phyloP scores from a whole-genome alignment of 352 stramenopile species.

The Pythium oligandrum region DNA sequence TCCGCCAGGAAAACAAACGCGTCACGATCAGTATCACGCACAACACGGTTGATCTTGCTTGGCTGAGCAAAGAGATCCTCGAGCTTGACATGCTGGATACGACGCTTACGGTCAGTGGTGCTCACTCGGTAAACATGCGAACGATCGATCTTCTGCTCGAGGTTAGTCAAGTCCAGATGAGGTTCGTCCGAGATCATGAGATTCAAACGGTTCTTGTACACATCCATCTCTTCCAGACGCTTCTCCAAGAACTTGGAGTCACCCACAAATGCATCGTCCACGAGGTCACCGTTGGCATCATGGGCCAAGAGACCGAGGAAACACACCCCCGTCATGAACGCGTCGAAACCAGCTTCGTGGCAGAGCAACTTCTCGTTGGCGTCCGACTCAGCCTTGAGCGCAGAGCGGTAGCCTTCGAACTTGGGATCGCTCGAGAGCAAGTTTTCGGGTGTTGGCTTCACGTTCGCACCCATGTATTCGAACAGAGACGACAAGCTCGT shows the following conservation, averaged over 20 bases:
- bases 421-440: constrained; percentile 47
- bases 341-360: constrained; percentile 84
- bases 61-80: constrained; percentile 55
- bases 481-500: constrained; percentile 64
- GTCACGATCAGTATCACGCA: constrained; percentile 57
- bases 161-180: constrained; percentile 50
- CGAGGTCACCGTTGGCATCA: constrained; percentile 42
- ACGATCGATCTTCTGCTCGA: constrained; percentile 59
- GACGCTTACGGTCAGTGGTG: constrained; percentile 48
- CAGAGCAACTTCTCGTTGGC: constrained; percentile 51
- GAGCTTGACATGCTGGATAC: constrained; percentile 53
- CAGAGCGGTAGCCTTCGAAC: constrained; percentile 60
- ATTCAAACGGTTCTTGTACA: constrained; percentile 71
- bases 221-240: constrained; percentile 40
- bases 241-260: constrained; percentile 26
- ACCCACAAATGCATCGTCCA: constrained; percentile 19
- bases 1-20: constrained; percentile 37
- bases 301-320: constrained; percentile 67
- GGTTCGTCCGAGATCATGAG: constrained; percentile 74
- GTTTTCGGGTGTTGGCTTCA: constrained; percentile 45
- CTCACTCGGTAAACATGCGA: constrained; percentile 56
- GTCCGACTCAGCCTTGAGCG: constrained; percentile 44
- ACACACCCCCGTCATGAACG: constrained; percentile 80
- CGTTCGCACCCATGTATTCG: constrained; percentile 68
- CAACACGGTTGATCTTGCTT: constrained; percentile 58